Base-by-base conservation (phyloP, 495 filamentous ascomycete genomes). In the Barbatosphaeria neglecta region DNA sequence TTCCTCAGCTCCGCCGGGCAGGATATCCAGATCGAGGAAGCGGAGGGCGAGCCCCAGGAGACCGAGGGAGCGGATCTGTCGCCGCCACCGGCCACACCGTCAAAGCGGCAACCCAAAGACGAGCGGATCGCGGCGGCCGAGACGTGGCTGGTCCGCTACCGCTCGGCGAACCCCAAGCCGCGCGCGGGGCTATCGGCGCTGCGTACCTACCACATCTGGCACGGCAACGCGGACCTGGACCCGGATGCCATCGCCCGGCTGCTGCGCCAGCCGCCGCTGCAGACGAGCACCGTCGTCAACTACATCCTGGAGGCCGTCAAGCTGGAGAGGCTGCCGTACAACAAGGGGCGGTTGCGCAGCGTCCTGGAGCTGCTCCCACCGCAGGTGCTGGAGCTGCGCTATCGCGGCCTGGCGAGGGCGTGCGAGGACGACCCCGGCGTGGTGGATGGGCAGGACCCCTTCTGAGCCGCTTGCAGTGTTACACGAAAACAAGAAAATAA, bases 201-300 rank as follows among this genome's bases (percentile, higher is more conserved):
- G 13, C 71, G 78, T 17, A 72, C 78, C 1, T 84, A 83, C 50
- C 67, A 71, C 45, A 59, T 85, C 41, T 86, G 82, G 82, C 61
- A 78, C 50, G 39, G 57, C 5, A 65, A 74, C 44, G 60, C 61
- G 9, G 57, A 56, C 13, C 61, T 80, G 6, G 46, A 58, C 1
- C 52, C 75, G 4, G 33, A 51, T 0, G 57, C 62, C 0, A 64
- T 81, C n/a, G 75, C 76, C n/a, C 50, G 41, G 7, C 42, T 77
- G 9, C 52, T 81, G 25, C 63, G 80, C 1, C 65, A 77, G 16
- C 77, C 79, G 16, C 81, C 81, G 16, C 57, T 84, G 22, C 61
- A 61, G 43, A 51, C 46, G 0, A 40, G 0, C 4, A 83, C 81
- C 0, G 74, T 82, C 5, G 53, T 56, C 7, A 51, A 38, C 0